phyloP scores from a whole-genome alignment of 352 stramenopile species.

The Halophytophthora batemanensis region DNA sequence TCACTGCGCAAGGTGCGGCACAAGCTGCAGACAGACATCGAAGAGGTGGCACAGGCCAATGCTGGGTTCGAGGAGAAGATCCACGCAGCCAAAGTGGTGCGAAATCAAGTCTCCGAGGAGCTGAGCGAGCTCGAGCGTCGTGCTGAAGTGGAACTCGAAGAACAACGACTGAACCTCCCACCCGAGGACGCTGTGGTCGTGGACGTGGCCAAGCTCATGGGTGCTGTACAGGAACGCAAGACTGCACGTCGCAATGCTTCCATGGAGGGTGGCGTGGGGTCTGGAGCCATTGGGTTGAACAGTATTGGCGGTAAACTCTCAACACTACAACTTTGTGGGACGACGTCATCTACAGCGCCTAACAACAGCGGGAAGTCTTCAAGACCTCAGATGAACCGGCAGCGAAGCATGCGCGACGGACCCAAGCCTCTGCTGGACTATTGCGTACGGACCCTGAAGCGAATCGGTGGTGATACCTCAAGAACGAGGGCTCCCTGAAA shows the following conservation, averaged over 20 bases:
- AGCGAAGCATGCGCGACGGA: neutral
- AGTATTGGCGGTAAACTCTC: neutral
- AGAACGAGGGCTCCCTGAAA: too few relatives aligned
- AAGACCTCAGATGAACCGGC: neutral
- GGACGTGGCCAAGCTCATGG: constrained; percentile 60
- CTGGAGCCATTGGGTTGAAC: neutral
- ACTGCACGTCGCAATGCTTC: constrained; percentile 9
- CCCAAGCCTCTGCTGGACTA: constrained; percentile 21
- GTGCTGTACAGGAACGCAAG: constrained; percentile 41
- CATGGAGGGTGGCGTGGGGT: neutral
- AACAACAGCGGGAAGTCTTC: constrained; percentile 3
- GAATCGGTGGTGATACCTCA: too few relatives aligned
- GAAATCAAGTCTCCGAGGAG: constrained; percentile 50
- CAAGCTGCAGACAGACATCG: constrained; percentile 62
- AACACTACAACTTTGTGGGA: neutral
- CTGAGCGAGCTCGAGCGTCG: constrained; percentile 55
- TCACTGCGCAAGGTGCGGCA: constrained; percentile 53
- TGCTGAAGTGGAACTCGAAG: constrained; percentile 48
- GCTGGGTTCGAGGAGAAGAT: constrained; percentile 43
- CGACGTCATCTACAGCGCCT: neutral
- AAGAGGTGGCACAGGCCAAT: constrained; percentile 42
- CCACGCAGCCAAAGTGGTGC: constrained; percentile 35
- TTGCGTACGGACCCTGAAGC: constrained; percentile 11
- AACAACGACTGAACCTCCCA: constrained; percentile 54
- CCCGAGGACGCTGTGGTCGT: constrained; percentile 63